Base-by-base conservation (phyloP, 2,329 filamentous ascomycete genomes). In the Blumeria hordei region DNA sequence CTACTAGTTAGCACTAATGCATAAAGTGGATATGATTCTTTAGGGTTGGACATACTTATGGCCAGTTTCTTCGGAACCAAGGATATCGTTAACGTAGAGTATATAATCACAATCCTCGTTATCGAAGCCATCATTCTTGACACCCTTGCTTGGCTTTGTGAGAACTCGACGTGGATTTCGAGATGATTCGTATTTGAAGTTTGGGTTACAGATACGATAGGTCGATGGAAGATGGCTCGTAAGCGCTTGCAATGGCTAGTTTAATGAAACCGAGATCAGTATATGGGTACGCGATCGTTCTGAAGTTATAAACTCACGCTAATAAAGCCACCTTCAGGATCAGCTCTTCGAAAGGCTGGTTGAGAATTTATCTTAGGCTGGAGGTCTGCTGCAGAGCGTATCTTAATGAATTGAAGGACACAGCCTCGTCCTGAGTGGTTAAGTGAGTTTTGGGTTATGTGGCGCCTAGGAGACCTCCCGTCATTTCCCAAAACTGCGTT, bases 71-170 rank as follows among this genome's bases (percentile, higher is more conserved):
- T 98, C 92, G 12, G 90, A 96, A 9, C 92, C 92, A 55, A 98
- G 73, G 60, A 98, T 98, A 67, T 98, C 92, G 67, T 98, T 98
- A 63, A 98, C 92, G 63, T 96, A 98, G 61, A 98, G 78, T 64
- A 98, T 98, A 66, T 98, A 98, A 66, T 98, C 92, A 68, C 92
- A 96, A 62, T 98, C 92, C 67, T 98, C 92, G 62, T 98, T 98
- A 66, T 98, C 92, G 65, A 92, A 98, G 3, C 92, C 92, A 70
- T 98, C 92, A 65, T 98, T 98, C 75, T 98, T 98, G 59, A 85
- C 79, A 12, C 92, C 92, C 70, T 98, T 98, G 76, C 92, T 96
- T 7, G 92, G 92, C 69, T 98, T 98, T 14, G 92, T 98, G 61
- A 98, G 75, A 53, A 98, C 92, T 67, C 92, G 79, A 58, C 92